Evolutionary conservation across 169 alveolate species (phyloP), one percentile per base, ranked within the genome.

Genomic region (Plasmodium falciparum): DNA sequence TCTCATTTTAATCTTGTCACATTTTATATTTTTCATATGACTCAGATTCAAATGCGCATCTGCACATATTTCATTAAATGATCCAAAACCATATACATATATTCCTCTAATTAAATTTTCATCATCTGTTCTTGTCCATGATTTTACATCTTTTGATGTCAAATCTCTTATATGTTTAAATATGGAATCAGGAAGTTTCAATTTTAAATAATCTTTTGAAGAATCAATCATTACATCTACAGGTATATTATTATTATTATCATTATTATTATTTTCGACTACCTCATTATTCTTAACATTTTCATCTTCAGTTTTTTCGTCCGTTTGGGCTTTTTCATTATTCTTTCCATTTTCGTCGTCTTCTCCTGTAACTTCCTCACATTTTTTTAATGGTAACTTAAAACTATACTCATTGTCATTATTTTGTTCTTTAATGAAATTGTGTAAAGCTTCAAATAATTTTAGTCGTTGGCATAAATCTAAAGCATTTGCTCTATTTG

Each of bases 41-140:
- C 92, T 94, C 1, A 94, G 76, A 67, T 96, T 94, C 62, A 94
- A 78, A 24, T 92, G 88, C 56, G 91, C 93, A 73, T 95, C 97
- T 76, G 93, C 69, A 65, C 97, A 93, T 92, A 93, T 94, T 71
- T 94, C 94, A 73, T 97, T 94, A 97, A 98, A 95, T 63, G 96
- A 90, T 13, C 97, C 97, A 74, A 93, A 96, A 9, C 98, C 98
- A 66, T 96, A 95, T 26, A 94, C 94, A 91, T 96, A 95, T 17
- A 97, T 91, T 33, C 97, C 94, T 69, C 92, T 94, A 22, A 96
- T 95, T 66, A 96, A 93, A 74, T 95, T 93, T 12, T 93, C 92
- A 59, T 95, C 97, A 66, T 95, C 96, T 49, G 56, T 95, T 73
- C 61, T 69, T 1, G 95, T 65, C 97, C 97, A 95, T 47, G 90